These are phyloP conservation scores for Staphylotrichum longicolle DNA, from an alignment of 495 filamentous ascomycete genomes.

Conservation along the genomic window DNA sequence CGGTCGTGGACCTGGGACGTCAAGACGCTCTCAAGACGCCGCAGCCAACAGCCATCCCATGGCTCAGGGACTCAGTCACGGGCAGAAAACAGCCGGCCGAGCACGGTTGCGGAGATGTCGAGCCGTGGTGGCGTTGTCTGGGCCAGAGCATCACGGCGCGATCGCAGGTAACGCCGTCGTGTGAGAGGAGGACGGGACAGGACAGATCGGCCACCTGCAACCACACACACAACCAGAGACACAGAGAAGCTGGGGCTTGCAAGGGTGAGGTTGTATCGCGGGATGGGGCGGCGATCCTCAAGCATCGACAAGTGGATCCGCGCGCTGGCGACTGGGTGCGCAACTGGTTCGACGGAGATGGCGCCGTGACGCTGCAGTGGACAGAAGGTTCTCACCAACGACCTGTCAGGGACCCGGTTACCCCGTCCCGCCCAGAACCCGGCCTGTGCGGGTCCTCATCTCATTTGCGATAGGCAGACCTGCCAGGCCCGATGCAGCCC, in stretches of 20 bases:
- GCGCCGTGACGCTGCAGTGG: no score
- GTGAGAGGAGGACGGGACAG: conserved; percentile 9
- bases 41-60: background rate
- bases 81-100: background rate
- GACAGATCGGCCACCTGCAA: conserved; percentile 11
- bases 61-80: no score
- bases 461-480: no score
- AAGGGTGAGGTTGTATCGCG: conserved; percentile 18
- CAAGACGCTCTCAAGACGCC: background rate
- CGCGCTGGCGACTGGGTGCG: no score
- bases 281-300: no score
- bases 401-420: no score
- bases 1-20: background rate
- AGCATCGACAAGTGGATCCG: no score
- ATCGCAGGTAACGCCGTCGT: background rate
- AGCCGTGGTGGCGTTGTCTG: conserved; percentile 6
- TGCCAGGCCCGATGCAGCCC: background rate
- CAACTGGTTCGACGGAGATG: no score
- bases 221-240: background rate
- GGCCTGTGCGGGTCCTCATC: no score
- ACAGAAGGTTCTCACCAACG: no score
- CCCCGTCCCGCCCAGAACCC: no score
- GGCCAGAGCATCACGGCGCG: conserved; percentile 7
- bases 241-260: background rate
- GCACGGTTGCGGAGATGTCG: background rate